A percentile compares a stretch with the other conserved stretches of the same genome.
Evolutionary conservation across 2,329 filamentous ascomycete species (phyloP).

Genomic region (Talaromyces sp.): DNA sequence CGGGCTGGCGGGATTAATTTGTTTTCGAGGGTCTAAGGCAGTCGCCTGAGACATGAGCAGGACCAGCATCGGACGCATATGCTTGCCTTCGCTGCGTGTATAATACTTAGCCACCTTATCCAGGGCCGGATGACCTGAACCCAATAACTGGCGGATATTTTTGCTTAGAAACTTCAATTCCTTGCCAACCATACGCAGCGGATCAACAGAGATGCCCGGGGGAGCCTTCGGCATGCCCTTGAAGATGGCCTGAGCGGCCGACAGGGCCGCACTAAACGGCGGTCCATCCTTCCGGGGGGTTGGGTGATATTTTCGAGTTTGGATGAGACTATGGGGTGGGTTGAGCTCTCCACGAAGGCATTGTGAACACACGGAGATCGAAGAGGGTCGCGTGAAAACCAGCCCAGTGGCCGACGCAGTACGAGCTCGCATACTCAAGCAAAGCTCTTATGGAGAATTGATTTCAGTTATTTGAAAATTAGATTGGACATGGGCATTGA

Average conservation of each 20-base stretch:
- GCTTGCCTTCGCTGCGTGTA: constrained; percentile 93
- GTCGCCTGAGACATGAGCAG: constrained; percentile 96
- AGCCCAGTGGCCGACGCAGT: constrained; percentile 40
- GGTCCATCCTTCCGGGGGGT: constrained; percentile 43
- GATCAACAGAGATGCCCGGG: constrained; percentile 74
- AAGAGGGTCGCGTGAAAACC: constrained; percentile 35
- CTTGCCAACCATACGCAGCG: constrained; percentile 85
- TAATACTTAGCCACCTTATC: constrained; percentile 98
- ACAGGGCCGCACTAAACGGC: constrained; percentile 50
- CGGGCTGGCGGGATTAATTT: constrained; percentile 41
- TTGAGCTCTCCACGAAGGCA: constrained; percentile 42
- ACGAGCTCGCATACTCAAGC: constrained; percentile 43
- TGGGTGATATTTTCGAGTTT: constrained; percentile 44
- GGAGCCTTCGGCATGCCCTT: constrained; percentile 46
- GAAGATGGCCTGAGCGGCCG: constrained; percentile 56
- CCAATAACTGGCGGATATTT: constrained; percentile 89
- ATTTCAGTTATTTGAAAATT: neutral
- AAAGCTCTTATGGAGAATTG: constrained; percentile 8
- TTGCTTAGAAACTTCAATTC: constrained; percentile 96
- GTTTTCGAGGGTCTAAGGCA: constrained; percentile 69
- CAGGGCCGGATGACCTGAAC: constrained; percentile 89
- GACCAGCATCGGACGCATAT: constrained; percentile 90
- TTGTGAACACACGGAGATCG: constrained; percentile 44
- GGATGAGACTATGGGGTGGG: constrained; percentile 25
- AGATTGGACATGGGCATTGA: neutral